phyloP scores from a whole-genome alignment of 768 basidiomycete genomes.

The Tubosaeta brunneosetosa region DNA sequence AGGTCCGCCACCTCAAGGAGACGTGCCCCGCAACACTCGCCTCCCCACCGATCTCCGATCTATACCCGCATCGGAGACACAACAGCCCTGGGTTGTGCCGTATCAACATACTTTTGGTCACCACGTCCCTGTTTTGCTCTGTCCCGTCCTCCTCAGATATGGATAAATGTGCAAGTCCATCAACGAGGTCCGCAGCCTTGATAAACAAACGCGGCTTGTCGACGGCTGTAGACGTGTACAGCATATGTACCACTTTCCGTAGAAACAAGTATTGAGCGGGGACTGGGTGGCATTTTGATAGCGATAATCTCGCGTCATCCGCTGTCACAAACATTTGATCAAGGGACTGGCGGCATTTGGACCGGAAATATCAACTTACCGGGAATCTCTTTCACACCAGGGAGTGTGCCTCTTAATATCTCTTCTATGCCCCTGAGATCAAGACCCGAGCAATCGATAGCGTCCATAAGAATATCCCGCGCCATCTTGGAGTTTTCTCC shows the following conservation, averaged over 20 bases:
- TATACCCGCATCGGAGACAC: conserved; percentile 64
- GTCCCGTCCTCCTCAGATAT: conserved; percentile 35
- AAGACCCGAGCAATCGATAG: conserved; percentile 61
- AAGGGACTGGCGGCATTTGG: background rate
- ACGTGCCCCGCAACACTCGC: conserved; percentile 27
- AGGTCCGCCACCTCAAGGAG: conserved; percentile 51
- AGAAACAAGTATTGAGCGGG: conserved; percentile 41
- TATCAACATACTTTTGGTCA: conserved; percentile 55
- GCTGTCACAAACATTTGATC: conserved; percentile 31
- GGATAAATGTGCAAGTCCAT: conserved; percentile 47
- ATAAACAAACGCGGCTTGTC: conserved; percentile 68
- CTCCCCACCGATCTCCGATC: conserved; percentile 42
- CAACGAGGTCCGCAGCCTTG: conserved; percentile 66
- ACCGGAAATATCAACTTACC: conserved; percentile 18
- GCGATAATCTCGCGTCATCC: conserved; percentile 45
- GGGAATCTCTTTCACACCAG: conserved; percentile 19
- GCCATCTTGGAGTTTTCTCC: conserved; percentile 64
- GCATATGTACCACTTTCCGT: conserved; percentile 39
- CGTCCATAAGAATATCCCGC: conserved; percentile 56
- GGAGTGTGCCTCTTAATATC: conserved; percentile 38
- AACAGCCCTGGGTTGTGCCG: conserved; percentile 35
- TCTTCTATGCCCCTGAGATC: conserved; percentile 49
- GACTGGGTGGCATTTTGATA: conserved; percentile 59
- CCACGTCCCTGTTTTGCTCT: conserved; percentile 47
- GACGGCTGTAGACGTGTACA: conserved; percentile 48